Evolutionary conservation across 139 green algal genomes (phyloP).

Genomic region (Pycnococcus provasolii): DNA sequence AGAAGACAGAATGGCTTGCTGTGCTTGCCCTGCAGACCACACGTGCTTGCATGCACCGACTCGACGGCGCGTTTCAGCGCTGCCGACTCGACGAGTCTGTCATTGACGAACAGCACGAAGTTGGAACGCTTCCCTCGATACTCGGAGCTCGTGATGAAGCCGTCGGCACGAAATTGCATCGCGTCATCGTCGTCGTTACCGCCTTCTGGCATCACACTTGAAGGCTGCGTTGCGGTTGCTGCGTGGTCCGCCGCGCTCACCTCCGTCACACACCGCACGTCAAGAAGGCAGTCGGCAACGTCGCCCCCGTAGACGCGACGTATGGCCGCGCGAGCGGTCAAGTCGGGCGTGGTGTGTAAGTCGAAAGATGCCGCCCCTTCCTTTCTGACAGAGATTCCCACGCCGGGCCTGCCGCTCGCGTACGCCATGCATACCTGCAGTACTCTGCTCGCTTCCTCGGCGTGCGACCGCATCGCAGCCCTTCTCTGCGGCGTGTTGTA

Average conservation of each 20-base stretch:
- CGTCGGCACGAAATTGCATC: conserved; percentile 33
- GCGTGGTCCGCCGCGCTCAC: not conserved
- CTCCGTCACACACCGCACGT: not conserved
- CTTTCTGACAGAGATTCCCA: too few species aligned
- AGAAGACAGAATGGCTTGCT: conserved; percentile 79
- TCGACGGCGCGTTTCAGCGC: conserved; percentile 69
- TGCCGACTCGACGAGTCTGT: conserved; percentile 68
- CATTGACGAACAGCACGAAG: conserved; percentile 93
- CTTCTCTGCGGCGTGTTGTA: conserved; percentile 75
- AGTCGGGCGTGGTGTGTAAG: too few species aligned
- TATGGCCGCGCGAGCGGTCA: too few species aligned
- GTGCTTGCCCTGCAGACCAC: too few species aligned
- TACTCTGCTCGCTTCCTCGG: conserved; percentile 51
- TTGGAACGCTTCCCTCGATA: conserved; percentile 55
- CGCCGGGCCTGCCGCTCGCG: too few species aligned
- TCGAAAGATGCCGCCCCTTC: too few species aligned
- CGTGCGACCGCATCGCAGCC: conserved; percentile 48
- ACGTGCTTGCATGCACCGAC: conserved; percentile 4
- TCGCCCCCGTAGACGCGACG: too few species aligned
- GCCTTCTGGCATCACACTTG: not conserved
- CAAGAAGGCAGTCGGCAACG: not conserved
- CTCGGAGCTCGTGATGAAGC: conserved; percentile 53
- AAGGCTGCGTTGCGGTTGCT: not conserved
- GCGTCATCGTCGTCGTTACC: conserved; percentile 3
- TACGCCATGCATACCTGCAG: too few species aligned